A percentile compares a stretch with the other conserved stretches of the same genome.
Conservation (phyloP, 1,284 basidiomycete species). For the Pascua guehoae region DNA sequence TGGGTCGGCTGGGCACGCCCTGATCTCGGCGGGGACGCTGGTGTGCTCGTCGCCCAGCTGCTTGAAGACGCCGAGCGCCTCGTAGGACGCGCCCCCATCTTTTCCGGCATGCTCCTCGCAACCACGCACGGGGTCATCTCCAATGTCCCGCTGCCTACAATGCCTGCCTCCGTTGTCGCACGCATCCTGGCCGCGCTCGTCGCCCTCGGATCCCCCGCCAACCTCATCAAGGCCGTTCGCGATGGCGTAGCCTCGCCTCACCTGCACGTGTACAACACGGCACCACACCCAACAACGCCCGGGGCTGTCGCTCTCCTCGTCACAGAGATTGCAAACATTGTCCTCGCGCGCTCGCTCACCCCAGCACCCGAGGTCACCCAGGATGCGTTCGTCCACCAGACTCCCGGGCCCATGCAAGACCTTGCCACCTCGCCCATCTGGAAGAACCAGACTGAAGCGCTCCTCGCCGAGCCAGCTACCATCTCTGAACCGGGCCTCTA, state of each 20-base stretch:
- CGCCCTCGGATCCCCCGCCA: conserved; percentile 24
- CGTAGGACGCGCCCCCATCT: conserved; percentile 20
- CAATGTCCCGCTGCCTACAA: conserved; percentile 27
- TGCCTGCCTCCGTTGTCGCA: conserved; percentile 17
- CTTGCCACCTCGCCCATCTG: conserved; percentile 16
- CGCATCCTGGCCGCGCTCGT: conserved; percentile 20
- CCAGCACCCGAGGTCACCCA: conserved; percentile 19
- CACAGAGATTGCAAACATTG: conserved; percentile 34
- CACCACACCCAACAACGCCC: conserved; percentile 32
- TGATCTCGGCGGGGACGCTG: conserved; percentile 18
- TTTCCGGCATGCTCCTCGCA: conserved; percentile 33
- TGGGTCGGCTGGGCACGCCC: conserved; percentile 35
- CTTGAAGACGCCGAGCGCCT: conserved; percentile 19
- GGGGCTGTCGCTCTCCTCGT: conserved; percentile 33
- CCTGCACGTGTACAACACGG: conserved; percentile 22
- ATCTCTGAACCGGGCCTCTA: conserved; percentile 11
- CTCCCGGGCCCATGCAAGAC: conserved; percentile 1
- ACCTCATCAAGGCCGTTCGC: conserved; percentile 35
- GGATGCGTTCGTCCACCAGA: conserved; percentile 21
- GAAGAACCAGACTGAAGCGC: conserved; percentile 23
- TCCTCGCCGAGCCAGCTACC: conserved; percentile 17
- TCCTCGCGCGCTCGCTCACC: conserved; percentile 32
- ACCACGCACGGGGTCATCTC: conserved; percentile 28
- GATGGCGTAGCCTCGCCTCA: conserved; percentile 13
- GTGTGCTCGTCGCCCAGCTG: conserved; percentile 23